Conservation (phyloP, 257 asterid species). For the Solanum lignicaule region DNA sequence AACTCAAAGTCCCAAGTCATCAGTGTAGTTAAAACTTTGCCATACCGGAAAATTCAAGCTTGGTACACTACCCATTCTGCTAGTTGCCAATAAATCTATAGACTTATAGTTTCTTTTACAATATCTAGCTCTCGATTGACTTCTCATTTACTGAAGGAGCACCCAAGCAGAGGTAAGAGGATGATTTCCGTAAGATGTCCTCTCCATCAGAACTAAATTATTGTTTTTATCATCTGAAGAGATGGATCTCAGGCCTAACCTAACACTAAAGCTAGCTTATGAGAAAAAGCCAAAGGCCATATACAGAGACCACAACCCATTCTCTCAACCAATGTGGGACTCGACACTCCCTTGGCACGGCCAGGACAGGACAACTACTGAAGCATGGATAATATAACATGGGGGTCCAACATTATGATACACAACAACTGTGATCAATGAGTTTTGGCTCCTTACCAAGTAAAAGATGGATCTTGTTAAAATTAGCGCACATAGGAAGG, state of each 20-base stretch:
- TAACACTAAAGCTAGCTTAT: neutral
- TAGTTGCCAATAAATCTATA: neutral
- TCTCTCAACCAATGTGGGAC: neutral
- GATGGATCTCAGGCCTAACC: neutral
- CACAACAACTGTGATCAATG: neutral
- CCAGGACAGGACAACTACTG: neutral
- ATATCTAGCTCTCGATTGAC: neutral
- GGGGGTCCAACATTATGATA: neutral
- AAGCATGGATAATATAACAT: neutral
- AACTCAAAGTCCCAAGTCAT: neutral
- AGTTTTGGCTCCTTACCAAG: neutral
- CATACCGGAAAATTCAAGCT: neutral
- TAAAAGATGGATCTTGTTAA: neutral
- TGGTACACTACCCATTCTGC: neutral
- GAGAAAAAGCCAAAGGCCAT: neutral
- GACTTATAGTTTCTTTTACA: neutral
- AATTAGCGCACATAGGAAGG: neutral
- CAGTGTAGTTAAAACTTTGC: neutral
- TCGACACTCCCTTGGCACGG: neutral
- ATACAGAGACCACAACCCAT: neutral
- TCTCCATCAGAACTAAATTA: neutral
- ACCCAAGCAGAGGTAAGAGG: neutral
- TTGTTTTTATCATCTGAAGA: neutral
- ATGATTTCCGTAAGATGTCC: neutral
- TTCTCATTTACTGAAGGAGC: neutral